Base-by-base conservation (phyloP, 1,284 basidiomycete genomes). In the Ustilago cynodontis region DNA sequence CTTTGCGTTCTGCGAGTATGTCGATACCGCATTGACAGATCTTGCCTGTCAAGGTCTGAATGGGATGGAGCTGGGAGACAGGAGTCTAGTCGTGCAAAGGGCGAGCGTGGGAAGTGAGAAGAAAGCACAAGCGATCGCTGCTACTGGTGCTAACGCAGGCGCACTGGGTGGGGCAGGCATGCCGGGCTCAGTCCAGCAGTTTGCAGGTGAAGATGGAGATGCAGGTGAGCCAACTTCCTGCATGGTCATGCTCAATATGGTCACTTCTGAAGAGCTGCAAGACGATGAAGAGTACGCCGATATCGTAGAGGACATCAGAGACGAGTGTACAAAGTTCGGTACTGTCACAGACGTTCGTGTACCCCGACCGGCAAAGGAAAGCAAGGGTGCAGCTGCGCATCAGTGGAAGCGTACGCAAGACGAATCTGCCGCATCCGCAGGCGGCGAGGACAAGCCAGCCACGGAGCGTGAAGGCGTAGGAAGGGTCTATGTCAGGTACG, bases 1-100 rank as follows among this genome's bases (percentile, higher is more conserved):
- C 73, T 99, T 98, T 87, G 97, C 97, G 0, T 99, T 98, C 88
- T 97, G 95, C 88, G 97, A 99, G 89, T 99, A 98, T 86, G 92
- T 93, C 65, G 97, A 99, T 86, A 88, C 91, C 13, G 87, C 87
- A 35, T 91, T 95, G 65, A 99, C 97, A 54, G 95, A 99, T 77
- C 91, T 98, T 73, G 97, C 97, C 39, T 98, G 96, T 83, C 93
- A 94, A 86, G 94, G 94, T 72, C 90, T 99, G 66, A 95, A 97
- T 86, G 94, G 94, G 64, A 98, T 99, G 94, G 93, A 97, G 86
- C 90, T 99, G 14, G 97, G 96, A 59, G 97, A 99, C 86, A 92
- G 94, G n/a, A 93, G 91, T 82, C 90, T 99, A 47, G 94, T 98
- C 57, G 96, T 99, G 41, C 97, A 99, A 85, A 92, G 95, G 64